These are phyloP conservation scores for Phytophthora palmivora DNA, from an alignment of 352 stramenopile genomes.

Conservation along the genomic window DNA sequence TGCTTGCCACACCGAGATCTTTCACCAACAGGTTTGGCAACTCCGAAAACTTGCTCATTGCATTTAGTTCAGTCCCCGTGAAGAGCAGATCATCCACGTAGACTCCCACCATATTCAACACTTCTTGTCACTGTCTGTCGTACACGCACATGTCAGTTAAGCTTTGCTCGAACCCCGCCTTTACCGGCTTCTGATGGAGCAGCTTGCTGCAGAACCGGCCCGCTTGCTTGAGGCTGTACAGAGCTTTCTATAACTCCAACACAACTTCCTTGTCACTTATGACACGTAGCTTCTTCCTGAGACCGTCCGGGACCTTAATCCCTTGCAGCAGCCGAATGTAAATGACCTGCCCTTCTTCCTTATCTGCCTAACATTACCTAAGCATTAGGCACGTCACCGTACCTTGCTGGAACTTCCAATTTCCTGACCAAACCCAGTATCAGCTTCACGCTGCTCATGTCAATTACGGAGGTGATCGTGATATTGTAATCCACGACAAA, in stretches of 20 bases:
- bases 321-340: conserved; percentile 26
- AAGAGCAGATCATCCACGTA: conserved; percentile 44
- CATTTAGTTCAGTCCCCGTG: conserved; percentile 3
- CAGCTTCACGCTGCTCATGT: conserved; percentile 13
- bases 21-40: conserved; percentile 22
- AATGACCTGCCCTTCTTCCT: conserved; percentile 27
- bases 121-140: conserved; percentile 1
- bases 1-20: conserved; percentile 24
- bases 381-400: conserved; percentile 44
- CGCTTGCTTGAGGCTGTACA: conserved; percentile 42
- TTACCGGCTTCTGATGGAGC: conserved; percentile 21
- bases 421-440: conserved; percentile 20
- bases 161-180: conserved; percentile 19
- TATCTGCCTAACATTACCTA: conserved; percentile 31
- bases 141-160: conserved; percentile 41
- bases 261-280: too few species aligned
- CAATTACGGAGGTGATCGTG: not conserved
- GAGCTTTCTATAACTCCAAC: conserved; percentile 25
- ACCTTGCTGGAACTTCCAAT: conserved; percentile 20
- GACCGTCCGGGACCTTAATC: conserved; percentile 16
- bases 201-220: conserved; percentile 37
- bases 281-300: too few species aligned
- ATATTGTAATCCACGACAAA: conserved; percentile 24
- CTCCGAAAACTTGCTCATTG: conserved; percentile 10
- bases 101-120: conserved; percentile 16